Evolutionary conservation across 176 grass and related monocot genomes (phyloP).

Genomic region (Juncus inflexus): DNA sequence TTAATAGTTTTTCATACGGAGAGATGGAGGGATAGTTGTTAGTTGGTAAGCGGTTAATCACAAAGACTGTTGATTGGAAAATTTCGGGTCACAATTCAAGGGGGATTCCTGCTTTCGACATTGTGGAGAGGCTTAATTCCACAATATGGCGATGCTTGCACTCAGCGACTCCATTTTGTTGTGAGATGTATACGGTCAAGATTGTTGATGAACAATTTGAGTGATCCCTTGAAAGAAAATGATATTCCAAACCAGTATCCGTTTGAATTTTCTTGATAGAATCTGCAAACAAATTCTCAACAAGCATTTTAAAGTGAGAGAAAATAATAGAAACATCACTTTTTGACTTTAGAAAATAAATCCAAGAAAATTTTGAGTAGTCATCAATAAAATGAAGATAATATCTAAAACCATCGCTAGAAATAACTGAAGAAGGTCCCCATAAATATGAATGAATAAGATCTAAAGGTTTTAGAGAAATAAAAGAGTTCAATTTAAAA

Average conservation of each 20-base stretch:
- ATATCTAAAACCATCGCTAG: no score
- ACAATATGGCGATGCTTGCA: conserved; percentile 5
- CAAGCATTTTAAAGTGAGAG: neutral
- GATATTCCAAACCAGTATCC: neutral
- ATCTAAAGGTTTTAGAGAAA: no score
- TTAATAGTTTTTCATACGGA: neutral
- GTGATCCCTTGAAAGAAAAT: neutral
- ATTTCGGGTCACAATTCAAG: neutral
- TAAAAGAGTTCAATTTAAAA: no score
- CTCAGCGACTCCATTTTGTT: conserved; percentile 8
- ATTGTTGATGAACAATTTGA: neutral
- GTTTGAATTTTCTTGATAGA: neutral
- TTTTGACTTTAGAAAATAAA: no score
- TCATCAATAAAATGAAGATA: no score
- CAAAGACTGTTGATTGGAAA: neutral
- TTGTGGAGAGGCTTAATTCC: neutral
- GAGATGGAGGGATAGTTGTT: no score
- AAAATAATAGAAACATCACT: neutral
- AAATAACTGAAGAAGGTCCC: no score
- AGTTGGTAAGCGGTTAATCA: conserved; percentile 3
- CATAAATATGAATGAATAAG: no score
- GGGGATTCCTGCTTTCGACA: neutral
- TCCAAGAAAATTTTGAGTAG: no score
- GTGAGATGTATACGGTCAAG: neutral
- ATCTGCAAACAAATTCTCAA: neutral